A percentile compares a stretch with the other conserved stretches of the same genome.
phyloP scores from a whole-genome alignment of 2,329 filamentous ascomycete species.

The Colletotrichum godetiae region DNA sequence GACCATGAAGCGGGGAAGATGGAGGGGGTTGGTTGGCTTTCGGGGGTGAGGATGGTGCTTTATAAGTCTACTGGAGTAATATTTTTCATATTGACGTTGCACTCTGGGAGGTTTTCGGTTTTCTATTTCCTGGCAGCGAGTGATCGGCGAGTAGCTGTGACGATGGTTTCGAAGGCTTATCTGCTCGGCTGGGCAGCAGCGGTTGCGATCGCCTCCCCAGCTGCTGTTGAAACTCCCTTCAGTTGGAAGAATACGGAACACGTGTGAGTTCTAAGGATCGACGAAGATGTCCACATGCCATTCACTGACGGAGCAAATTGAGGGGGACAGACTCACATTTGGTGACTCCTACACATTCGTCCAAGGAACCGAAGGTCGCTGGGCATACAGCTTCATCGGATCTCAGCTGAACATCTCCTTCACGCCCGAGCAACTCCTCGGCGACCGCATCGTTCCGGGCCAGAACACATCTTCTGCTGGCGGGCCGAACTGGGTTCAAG shows the following conservation, averaged over 20 bases:
- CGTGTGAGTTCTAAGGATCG: conserved; percentile 35
- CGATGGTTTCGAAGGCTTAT: neutral
- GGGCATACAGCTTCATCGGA: conserved; percentile 66
- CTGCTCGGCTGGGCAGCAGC: neutral
- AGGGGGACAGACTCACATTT: conserved; percentile 52
- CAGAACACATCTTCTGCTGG: conserved; percentile 64
- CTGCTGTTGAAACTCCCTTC: conserved; percentile 1
- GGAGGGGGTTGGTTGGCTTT: neutral
- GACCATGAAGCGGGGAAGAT: neutral
- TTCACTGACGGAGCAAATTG: neutral
- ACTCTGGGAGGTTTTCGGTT: neutral
- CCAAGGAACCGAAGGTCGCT: conserved; percentile 61
- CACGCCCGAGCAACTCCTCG: conserved; percentile 54
- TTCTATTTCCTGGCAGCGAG: too few species aligned
- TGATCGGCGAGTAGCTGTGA: neutral
- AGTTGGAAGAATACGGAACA: conserved; percentile 39
- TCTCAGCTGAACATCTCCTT: conserved; percentile 60
- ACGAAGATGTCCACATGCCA: neutral
- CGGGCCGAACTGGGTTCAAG: conserved; percentile 66
- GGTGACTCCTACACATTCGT: conserved; percentile 65
- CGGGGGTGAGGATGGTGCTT: neutral
- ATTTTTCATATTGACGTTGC: neutral
- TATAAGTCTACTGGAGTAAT: neutral
- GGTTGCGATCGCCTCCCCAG: neutral
- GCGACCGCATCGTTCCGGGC: conserved; percentile 55